Base-by-base conservation (phyloP, 2,329 filamentous ascomycete genomes). In the Botrytis hyacinthi region DNA sequence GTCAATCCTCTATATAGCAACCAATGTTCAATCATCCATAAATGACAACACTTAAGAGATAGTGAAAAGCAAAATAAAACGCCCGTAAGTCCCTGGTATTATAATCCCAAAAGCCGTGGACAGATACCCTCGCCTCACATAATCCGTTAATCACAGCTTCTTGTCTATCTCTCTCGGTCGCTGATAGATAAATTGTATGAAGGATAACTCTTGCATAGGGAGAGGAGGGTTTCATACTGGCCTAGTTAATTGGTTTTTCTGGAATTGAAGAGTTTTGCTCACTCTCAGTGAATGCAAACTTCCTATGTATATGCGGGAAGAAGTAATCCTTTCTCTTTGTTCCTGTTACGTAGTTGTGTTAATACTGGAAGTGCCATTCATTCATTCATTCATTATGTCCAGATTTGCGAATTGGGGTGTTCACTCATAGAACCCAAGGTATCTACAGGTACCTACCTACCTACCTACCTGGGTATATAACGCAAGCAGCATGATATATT, bases 401-500 rank as follows among this genome's bases (percentile, higher is more conserved):
- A 1, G 20, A 26, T 48, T 54, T n/a, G 12, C 5, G 5, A 3
- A 54, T 54, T n/a, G 26, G 26, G 3, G 3, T n/a, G 3, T 16
- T 16, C 12, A 16, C 48, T 54, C 12, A 1, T 1, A 1, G 16
- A 12, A 42, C 1, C 40, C 26, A n/a, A 18, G 42, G 16, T 44
- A 44, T 7, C 37, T 40, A 4, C 5, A n/a, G 10, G 1, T 51
- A 51, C 14, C 22, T 40, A 40, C 10, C 37, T 40, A 40, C 9
- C 37, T 40, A 40, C 37, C 37, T 35, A 37, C 35, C 46, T 16
- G 3, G 26, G 26, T 54, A n/a, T 54, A 16, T 54, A n/a, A 54
- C 2, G 4, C 48, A 16, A n/a, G 0, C 2, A 3, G 5, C 2
- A 16, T 5, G 1, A 3, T n/a, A 7, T 51, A 0, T 1, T 26